A percentile compares a stretch with the other conserved stretches of the same genome.
These are phyloP conservation scores for Vanilla planifolia DNA, from an alignment of 106 monocot species.

Conservation along the genomic window DNA sequence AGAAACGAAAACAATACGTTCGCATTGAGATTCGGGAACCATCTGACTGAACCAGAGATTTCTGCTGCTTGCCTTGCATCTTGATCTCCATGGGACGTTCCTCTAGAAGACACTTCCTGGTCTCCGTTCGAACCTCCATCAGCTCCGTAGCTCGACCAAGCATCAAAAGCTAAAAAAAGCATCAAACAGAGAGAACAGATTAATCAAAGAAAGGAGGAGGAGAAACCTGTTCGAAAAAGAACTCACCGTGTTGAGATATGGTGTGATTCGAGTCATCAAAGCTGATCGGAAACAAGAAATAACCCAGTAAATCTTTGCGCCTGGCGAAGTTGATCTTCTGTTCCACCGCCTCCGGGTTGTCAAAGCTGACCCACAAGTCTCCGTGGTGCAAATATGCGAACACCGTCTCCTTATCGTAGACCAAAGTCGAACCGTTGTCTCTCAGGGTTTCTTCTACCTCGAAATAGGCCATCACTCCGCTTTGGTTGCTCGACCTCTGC, in stretches of 20 bases:
- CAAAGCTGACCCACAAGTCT: slow-evolving; percentile 70
- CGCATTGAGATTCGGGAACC: too few species aligned
- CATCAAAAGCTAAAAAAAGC: slow-evolving; percentile 42
- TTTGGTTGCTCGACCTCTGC: slow-evolving; percentile 62
- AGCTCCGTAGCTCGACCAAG: slow-evolving; percentile 29
- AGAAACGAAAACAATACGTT: too few species aligned
- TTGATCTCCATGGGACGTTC: too few species aligned
- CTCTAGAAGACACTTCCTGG: too few species aligned
- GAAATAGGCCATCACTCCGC: slow-evolving; percentile 62
- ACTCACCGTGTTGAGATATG: slow-evolving; percentile 57
- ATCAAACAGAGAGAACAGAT: neutral
- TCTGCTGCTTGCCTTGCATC: too few species aligned
- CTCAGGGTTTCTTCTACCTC: slow-evolving; percentile 39
- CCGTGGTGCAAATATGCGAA: slow-evolving; percentile 42
- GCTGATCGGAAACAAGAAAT: slow-evolving; percentile 73
- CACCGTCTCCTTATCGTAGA: slow-evolving; percentile 37
- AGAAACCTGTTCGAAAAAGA: neutral
- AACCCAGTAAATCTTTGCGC: slow-evolving; percentile 46
- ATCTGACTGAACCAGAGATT: too few species aligned
- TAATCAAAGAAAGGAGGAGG: neutral
- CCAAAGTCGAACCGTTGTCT: slow-evolving; percentile 15
- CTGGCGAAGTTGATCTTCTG: slow-evolving; percentile 44
- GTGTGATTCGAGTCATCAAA: slow-evolving; percentile 49
- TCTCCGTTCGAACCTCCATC: slow-evolving; percentile 10
- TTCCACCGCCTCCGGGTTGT: slow-evolving; percentile 40